A percentile compares a stretch with the other conserved stretches of the same genome.
phyloP scores from a whole-genome alignment of 345 rosid genomes.

The Brassica nigra region DNA sequence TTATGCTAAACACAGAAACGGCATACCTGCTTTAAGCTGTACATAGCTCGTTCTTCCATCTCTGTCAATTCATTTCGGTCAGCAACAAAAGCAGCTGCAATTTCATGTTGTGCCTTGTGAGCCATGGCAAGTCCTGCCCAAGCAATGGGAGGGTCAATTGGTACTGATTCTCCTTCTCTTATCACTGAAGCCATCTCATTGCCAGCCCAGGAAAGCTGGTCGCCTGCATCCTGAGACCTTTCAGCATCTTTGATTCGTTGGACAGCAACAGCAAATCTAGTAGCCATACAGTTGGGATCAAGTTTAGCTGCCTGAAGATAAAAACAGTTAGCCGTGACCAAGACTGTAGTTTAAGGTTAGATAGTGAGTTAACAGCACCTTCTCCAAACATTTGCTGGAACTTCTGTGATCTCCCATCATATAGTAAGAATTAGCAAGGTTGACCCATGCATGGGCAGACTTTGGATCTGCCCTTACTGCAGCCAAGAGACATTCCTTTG shows the following conservation, averaged over 20 bases:
- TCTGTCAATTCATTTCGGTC: slow-evolving; percentile 63
- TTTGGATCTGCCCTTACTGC: slow-evolving; percentile 75
- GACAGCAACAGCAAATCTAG: slow-evolving; percentile 90
- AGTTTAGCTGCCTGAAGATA: slow-evolving; percentile 77
- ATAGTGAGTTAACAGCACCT: slow-evolving; percentile 70
- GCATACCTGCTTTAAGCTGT: slow-evolving; percentile 83
- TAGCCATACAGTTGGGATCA: slow-evolving; percentile 92
- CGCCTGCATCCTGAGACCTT: slow-evolving; percentile 88
- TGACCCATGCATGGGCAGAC: slow-evolving; percentile 87
- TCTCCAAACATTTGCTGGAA: slow-evolving; percentile 96
- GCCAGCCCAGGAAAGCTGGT: slow-evolving; percentile 88
- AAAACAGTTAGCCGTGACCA: slow-evolving; percentile 11
- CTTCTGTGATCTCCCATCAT: slow-evolving; percentile 80
- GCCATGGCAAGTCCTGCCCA: slow-evolving; percentile 97
- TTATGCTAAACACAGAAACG: neutral
- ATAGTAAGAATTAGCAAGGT: slow-evolving; percentile 81
- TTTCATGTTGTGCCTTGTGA: slow-evolving; percentile 90
- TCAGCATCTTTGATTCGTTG: slow-evolving; percentile 91
- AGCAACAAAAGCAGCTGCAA: slow-evolving; percentile 75
- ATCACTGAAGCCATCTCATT: slow-evolving; percentile 96
- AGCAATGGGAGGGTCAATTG: slow-evolving; percentile 70
- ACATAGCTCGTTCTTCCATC: slow-evolving; percentile 71
- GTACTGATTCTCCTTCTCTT: slow-evolving; percentile 89
- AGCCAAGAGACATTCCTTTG: slow-evolving; percentile 83
- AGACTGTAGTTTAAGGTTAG: slow-evolving; percentile 12